Percentiles rank a stretch among this genome's conserved stretches.
These are phyloP conservation scores for Fusarium equiseti DNA, from an alignment of 2,329 filamentous ascomycete genomes.

Conservation along the genomic window DNA sequence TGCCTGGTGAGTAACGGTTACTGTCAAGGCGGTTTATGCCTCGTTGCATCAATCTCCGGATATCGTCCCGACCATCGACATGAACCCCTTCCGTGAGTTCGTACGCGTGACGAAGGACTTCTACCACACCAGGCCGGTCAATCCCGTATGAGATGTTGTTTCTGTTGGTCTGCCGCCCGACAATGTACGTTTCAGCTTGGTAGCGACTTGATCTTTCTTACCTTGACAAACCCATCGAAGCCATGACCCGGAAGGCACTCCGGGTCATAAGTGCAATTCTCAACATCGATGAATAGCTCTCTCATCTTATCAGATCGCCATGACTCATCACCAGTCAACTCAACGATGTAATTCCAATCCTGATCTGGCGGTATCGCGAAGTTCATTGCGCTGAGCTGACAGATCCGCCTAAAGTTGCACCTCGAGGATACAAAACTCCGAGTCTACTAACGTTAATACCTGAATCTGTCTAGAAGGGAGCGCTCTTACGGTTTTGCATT, in stretches of 20 bases:
- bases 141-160: slow-evolving; percentile 40
- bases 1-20: slow-evolving; percentile 46
- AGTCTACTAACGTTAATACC: not conserved
- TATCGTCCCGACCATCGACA: slow-evolving; percentile 39
- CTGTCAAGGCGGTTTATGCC: slow-evolving; percentile 48
- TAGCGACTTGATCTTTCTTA: slow-evolving; percentile 4
- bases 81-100: slow-evolving; percentile 25
- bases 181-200: too few relatives aligned
- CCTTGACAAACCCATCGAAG: slow-evolving; percentile 55
- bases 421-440: slow-evolving; percentile 42
- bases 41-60: slow-evolving; percentile 45
- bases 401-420: slow-evolving; percentile 35
- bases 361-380: slow-evolving; percentile 30
- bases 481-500: slow-evolving; percentile 36
- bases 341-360: slow-evolving; percentile 51
- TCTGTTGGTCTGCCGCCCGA: slow-evolving; percentile 23
- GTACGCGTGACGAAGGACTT: slow-evolving; percentile 21
- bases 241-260: slow-evolving; percentile 55
- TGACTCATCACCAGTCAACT: slow-evolving; percentile 57
- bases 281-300: slow-evolving; percentile 55
- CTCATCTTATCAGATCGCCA: slow-evolving; percentile 58
- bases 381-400: slow-evolving; percentile 40
- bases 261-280: slow-evolving; percentile 57
- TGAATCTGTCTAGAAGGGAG: fast-evolving
- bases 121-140: slow-evolving; percentile 22